Evolutionary conservation across 2,329 filamentous ascomycete species (phyloP), one percentile per base, ranked within the genome.

Genomic region (Mycosphaerella arachidis): DNA sequence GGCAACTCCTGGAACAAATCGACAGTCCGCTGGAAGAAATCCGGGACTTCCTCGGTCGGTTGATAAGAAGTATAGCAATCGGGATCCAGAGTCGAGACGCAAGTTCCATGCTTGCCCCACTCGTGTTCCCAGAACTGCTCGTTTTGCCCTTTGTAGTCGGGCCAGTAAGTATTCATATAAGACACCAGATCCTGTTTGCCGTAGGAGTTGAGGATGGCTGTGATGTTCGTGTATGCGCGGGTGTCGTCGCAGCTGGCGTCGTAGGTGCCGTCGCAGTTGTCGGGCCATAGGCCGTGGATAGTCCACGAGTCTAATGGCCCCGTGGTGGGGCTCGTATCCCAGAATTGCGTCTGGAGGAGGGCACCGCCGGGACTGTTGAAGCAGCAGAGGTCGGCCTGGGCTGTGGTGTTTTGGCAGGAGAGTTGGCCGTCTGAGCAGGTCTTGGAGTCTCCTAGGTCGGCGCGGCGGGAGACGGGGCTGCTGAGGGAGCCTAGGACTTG

Each of bases 321-420:
- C 4, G 84, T 82, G 1, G 81, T 76, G 1, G 87, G 87, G 59
- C 82, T 71, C 0, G 84, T 82, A 69, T 92, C 88, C 89, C 89
- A 92, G 75, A 92, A 91, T 68, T 92, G 89, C 1, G 89, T 91
- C 73, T 85, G 84, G 4, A 91, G 79, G 48, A 92, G 76, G 63
- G 89, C 83, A 7, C 89, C 89, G 4, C 87, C 85, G 0, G 88
- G 88, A 24, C 84, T 80, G 69, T 89, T 89, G 77, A 91, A 89
- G 75, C 89, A 92, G 77, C 89, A 92, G 6, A 86, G 82, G 68
- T 91, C 80, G 54, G 79, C 72, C n/a, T 84, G 81, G 7, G 75
- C 74, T 3, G 84, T 84, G 6, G 81, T 83, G 69, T 86, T 86
- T 59, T 86, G 82, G 70, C 88, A 91, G 67, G 85, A 88, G 55